A percentile compares a stretch with the other conserved stretches of the same genome.
phyloP scores from a whole-genome alignment of 495 filamentous ascomycete genomes.

The Aspergillus incahuasiensis region DNA sequence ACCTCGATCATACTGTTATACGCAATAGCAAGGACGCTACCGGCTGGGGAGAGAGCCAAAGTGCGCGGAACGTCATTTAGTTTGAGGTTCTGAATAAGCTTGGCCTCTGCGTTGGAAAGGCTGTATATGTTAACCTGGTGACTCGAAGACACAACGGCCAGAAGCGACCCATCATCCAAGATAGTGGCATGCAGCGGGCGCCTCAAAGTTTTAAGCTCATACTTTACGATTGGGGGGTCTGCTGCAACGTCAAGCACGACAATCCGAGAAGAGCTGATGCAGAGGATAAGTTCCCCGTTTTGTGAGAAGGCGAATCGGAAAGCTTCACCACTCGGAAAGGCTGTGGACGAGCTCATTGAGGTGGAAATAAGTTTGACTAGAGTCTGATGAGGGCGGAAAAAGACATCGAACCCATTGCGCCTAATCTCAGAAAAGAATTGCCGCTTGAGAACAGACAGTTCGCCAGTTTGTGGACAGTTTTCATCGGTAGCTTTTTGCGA shows the following conservation, averaged over 20 bases:
- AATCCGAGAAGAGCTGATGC: conserved; percentile 82
- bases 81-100: conserved; percentile 62
- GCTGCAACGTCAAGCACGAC: conserved; percentile 66
- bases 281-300: conserved; percentile 66
- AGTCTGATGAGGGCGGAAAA: conserved; percentile 64
- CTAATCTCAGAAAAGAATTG: conserved; percentile 68
- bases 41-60: conserved; percentile 75
- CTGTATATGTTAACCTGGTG: conserved; percentile 81
- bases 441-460: conserved; percentile 55
- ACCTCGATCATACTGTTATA: conserved; percentile 86
- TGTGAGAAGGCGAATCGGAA: conserved; percentile 79
- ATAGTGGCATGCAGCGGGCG: conserved; percentile 76
- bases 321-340: conserved; percentile 76
- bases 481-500: conserved; percentile 42
- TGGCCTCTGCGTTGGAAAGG: conserved; percentile 55
- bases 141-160: conserved; percentile 76
- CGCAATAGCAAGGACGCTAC: conserved; percentile 77
- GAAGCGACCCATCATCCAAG: conserved; percentile 66
- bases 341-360: conserved; percentile 75
- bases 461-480: conserved; percentile 43
- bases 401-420: conserved; percentile 75
- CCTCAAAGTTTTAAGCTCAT: conserved; percentile 75
- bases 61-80: conserved; percentile 72
- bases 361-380: conserved; percentile 75
- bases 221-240: conserved; percentile 54